Conservation (phyloP, 2,329 filamentous ascomycete species). For the Cladosporium sp. region DNA sequence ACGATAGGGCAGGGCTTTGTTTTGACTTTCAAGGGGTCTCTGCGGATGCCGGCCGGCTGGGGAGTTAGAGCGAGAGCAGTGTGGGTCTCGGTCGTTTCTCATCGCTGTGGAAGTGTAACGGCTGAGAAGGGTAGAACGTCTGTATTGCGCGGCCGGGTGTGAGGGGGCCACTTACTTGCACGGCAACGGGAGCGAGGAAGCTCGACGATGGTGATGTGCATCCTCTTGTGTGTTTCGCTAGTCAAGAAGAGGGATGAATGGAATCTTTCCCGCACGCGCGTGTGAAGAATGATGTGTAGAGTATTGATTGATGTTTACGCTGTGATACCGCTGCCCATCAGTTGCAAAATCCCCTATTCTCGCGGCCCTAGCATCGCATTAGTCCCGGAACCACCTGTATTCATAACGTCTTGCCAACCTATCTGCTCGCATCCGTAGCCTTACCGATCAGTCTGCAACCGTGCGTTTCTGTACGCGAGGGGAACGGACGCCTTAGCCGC, state of each 20-base stretch:
- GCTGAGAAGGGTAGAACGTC: neutral
- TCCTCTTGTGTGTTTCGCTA: too few species aligned
- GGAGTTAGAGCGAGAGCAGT: too few species aligned
- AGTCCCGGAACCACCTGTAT: neutral
- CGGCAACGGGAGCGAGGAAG: constrained; percentile 2
- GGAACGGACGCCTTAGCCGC: constrained; percentile 3
- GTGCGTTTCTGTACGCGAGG: constrained; percentile 8
- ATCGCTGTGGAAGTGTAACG: neutral
- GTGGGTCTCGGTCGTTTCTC: neutral
- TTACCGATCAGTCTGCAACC: neutral
- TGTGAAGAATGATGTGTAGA: neutral
- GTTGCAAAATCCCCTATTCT: neutral
- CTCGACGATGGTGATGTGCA: neutral
- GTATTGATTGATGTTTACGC: neutral
- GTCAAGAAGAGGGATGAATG: neutral
- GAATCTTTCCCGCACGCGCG: neutral
- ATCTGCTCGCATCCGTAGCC: neutral
- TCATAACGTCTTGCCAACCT: neutral
- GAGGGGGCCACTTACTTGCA: too few species aligned
- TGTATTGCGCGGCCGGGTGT: neutral
- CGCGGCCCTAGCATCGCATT: neutral
- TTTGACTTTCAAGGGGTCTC: neutral
- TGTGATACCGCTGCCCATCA: too few species aligned
- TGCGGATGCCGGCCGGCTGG: neutral
- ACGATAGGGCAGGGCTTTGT: neutral